Evolutionary conservation across 2,329 filamentous ascomycete genomes (phyloP).

Genomic region (Sporothrix luriei): DNA sequence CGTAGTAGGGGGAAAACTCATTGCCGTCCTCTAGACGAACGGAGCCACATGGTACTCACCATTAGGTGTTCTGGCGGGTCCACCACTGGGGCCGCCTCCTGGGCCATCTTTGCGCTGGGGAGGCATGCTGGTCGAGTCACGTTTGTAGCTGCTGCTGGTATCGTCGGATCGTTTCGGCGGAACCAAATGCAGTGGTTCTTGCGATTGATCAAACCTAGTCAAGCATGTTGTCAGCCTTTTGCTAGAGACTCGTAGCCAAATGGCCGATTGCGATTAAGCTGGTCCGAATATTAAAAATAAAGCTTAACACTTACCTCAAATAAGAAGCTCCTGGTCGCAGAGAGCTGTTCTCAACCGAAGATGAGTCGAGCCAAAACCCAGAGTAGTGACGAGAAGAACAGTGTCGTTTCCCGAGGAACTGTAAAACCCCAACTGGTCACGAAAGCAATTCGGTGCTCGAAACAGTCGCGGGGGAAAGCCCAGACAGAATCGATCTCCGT

Average conservation of each 20-base stretch:
- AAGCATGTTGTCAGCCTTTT: not conserved
- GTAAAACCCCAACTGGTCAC: not conserved
- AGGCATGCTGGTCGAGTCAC: constrained; percentile 42
- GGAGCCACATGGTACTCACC: constrained; percentile 41
- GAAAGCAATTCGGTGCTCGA: not conserved
- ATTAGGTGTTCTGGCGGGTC: constrained; percentile 45
- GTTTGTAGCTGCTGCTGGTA: constrained; percentile 40
- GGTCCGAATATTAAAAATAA: not conserved
- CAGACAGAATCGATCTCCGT: not conserved
- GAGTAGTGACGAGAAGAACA: not conserved
- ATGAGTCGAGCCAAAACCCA: not conserved
- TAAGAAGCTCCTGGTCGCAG: not conserved
- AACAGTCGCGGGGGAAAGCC: not conserved
- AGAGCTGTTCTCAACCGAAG: not conserved
- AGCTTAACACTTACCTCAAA: not conserved
- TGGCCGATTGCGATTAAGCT: too few relatives aligned
- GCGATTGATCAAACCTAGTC: not conserved
- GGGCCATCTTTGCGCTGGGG: constrained; percentile 43
- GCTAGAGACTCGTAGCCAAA: not conserved
- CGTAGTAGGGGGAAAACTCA: not conserved
- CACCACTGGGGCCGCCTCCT: constrained; percentile 38
- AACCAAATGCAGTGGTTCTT: constrained; percentile 38
- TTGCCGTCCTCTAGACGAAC: not conserved
- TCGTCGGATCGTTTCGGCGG: constrained; percentile 44
- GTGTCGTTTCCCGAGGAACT: not conserved